phyloP scores from a whole-genome alignment of 345 rosid genomes.

The Eucalyptus guilfoylei region DNA sequence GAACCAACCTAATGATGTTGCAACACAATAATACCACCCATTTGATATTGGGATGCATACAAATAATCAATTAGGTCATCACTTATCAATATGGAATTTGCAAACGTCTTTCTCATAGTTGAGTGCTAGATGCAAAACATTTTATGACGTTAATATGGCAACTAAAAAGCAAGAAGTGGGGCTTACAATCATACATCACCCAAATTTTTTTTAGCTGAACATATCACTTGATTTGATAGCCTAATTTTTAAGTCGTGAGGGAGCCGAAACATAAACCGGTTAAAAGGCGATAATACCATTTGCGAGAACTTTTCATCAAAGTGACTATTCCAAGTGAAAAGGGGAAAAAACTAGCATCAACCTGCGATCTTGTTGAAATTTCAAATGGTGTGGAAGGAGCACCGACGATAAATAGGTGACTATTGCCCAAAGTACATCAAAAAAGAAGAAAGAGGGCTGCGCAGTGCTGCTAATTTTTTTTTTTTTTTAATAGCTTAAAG shows the following conservation, averaged over 20 bases:
- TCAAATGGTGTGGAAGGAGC: not conserved
- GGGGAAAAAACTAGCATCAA: not conserved
- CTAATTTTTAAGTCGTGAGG: not conserved
- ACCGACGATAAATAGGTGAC: accelerated
- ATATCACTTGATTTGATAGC: not conserved
- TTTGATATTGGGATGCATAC: conserved; percentile 49
- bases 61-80: conserved; percentile 34
- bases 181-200: not conserved
- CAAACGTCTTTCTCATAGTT: not conserved
- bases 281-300: accelerated
- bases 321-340: not conserved
- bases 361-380: not conserved
- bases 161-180: not conserved
- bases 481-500: not conserved
- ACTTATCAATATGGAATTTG: not conserved
- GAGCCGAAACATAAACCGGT: not conserved
- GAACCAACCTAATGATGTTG: too few relatives aligned
- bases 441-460: not conserved
- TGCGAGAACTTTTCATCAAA: not conserved
- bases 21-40: too few relatives aligned
- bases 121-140: not conserved
- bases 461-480: not conserved
- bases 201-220: not conserved
- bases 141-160: not conserved
- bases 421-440: not conserved